These are phyloP conservation scores for Hyaloscypha variabilis DNA, from an alignment of 495 filamentous ascomycete genomes.

Conservation along the genomic window DNA sequence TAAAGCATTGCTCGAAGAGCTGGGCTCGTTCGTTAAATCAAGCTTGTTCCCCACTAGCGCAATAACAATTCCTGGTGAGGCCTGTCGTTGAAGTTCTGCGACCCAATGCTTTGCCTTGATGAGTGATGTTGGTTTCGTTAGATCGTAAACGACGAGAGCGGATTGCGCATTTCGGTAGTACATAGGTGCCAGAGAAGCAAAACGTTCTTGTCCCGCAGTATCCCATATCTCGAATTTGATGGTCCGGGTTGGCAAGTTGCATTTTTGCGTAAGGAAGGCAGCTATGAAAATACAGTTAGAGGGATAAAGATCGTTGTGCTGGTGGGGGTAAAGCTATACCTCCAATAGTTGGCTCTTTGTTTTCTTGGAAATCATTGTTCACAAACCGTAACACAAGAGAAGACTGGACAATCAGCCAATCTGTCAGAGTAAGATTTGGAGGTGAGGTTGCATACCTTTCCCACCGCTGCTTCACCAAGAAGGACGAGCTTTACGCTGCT, in stretches of 20 bases:
- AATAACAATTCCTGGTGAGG: conserved; percentile 97
- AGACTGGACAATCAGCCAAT: conserved; percentile 59
- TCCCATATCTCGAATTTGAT: conserved; percentile 99
- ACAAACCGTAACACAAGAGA: conserved; percentile 98
- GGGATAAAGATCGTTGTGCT: conserved; percentile 3
- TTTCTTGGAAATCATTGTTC: conserved; percentile 99
- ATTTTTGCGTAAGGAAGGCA: conserved; percentile 98
- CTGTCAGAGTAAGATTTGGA: not conserved
- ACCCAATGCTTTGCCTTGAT: conserved; percentile 99
- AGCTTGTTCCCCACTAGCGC: conserved; percentile 97
- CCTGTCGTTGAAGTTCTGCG: conserved; percentile 94
- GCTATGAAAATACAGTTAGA: conserved; percentile 52
- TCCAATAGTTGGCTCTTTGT: conserved; percentile 99
- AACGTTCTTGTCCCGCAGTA: conserved; percentile 97
- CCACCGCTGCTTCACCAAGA: conserved; percentile 94
- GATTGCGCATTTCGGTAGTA: conserved; percentile 99
- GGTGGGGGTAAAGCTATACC: conserved; percentile 58
- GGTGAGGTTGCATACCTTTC: conserved; percentile 70
- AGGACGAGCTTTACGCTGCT: conserved; percentile 99
- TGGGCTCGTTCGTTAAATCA: conserved; percentile 73
- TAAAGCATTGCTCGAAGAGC: conserved; percentile 36
- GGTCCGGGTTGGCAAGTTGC: conserved; percentile 89
- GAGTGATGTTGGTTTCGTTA: conserved; percentile 94
- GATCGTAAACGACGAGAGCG: conserved; percentile 98
- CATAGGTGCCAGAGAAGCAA: conserved; percentile 96